These are phyloP conservation scores for Fistulifera pelliculosa DNA, from an alignment of 108 stramenopile genomes.

Conservation along the genomic window DNA sequence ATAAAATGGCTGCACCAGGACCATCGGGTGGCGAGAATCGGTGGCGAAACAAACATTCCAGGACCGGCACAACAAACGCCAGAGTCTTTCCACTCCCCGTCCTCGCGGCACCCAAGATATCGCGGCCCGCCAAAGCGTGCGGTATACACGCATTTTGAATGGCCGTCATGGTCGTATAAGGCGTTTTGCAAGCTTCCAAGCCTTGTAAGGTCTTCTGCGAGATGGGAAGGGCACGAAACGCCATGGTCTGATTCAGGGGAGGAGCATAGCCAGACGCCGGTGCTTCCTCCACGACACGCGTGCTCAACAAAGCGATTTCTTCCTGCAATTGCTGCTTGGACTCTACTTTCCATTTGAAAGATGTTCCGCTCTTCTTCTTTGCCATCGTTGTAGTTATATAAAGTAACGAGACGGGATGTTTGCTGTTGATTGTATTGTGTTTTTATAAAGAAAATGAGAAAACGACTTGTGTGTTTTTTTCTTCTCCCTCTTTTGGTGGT, in stretches of 20 bases:
- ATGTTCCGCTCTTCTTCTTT: too few species aligned
- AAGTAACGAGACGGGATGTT: too few species aligned
- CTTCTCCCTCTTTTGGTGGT: too few species aligned
- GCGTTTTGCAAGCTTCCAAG: conserved; percentile 47
- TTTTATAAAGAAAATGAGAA: too few species aligned
- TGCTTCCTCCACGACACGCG: conserved; percentile 51
- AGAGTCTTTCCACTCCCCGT: conserved; percentile 93
- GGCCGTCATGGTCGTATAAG: conserved; percentile 84
- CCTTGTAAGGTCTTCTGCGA: conserved; percentile 59
- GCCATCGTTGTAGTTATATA: too few species aligned
- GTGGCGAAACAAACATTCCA: conserved; percentile 77
- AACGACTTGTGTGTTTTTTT: too few species aligned
- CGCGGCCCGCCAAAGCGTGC: conserved; percentile 86
- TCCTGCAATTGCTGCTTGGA: conserved; percentile 8
- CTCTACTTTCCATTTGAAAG: too few species aligned
- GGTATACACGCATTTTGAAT: conserved; percentile 91
- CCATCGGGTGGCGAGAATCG: conserved; percentile 81
- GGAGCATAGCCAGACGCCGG: conserved; percentile 60
- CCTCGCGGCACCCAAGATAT: conserved; percentile 90
- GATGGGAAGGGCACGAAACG: conserved; percentile 70
- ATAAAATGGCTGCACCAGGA: conserved; percentile 88
- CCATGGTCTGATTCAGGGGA: conserved; percentile 54
- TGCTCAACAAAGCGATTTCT: conserved; percentile 35
- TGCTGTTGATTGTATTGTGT: too few species aligned
- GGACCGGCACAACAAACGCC: conserved; percentile 81